Evolutionary conservation across 352 stramenopile species (phyloP).

Genomic region (Phytophthora colocasiae): DNA sequence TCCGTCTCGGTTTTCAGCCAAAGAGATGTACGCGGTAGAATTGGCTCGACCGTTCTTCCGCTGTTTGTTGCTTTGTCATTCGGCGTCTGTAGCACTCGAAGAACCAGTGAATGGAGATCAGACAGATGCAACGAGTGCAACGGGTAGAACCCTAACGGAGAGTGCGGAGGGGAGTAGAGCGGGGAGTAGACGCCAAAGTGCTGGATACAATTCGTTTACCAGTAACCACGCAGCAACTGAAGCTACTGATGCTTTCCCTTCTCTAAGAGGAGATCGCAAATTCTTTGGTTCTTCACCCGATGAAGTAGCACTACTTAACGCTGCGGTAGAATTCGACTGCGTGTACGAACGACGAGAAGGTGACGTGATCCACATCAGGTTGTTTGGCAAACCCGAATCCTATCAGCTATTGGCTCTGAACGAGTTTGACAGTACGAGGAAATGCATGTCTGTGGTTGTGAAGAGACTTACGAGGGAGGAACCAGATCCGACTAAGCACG

Average conservation of each 20-base stretch:
- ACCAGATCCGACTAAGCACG: conserved; percentile 1
- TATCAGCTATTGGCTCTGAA: conserved; percentile 85
- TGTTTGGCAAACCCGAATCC: conserved; percentile 79
- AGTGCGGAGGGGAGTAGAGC: conserved; percentile 32
- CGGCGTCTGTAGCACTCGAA: conserved; percentile 67
- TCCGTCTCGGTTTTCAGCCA: conserved; percentile 48
- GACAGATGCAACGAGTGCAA: conserved; percentile 17
- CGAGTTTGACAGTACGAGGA: conserved; percentile 88
- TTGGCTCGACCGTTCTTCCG: conserved; percentile 82
- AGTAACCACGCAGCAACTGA: conserved; percentile 33
- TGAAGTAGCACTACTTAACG: conserved; percentile 82
- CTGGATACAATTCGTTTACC: conserved; percentile 28
- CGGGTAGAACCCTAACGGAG: conserved; percentile 13
- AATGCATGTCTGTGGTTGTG: conserved; percentile 88
- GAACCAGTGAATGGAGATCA: conserved; percentile 26
- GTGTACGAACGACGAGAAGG: conserved; percentile 78
- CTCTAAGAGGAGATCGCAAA: conserved; percentile 46
- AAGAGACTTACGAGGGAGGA: conserved; percentile 46
- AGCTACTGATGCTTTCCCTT: conserved; percentile 39
- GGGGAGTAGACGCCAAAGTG: conserved; percentile 29
- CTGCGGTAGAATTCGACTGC: conserved; percentile 83
- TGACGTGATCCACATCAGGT: conserved; percentile 77
- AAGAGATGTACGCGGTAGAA: conserved; percentile 66
- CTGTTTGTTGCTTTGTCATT: conserved; percentile 84
- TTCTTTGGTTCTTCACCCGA: conserved; percentile 86